Base-by-base conservation (phyloP, 2,329 filamentous ascomycete species). In the Ustulina deusta region DNA sequence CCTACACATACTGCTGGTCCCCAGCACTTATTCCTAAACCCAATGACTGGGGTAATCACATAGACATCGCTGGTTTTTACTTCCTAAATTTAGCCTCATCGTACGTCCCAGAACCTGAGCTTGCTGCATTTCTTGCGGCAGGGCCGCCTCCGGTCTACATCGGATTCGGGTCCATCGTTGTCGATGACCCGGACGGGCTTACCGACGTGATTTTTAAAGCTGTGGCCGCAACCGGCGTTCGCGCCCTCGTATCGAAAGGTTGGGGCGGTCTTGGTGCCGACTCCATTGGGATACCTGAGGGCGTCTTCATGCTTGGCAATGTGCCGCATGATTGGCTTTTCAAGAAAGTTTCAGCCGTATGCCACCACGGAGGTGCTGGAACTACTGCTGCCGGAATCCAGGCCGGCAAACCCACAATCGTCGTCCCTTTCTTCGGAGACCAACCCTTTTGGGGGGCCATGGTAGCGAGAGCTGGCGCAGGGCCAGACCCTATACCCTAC, bases 271-370 rank as follows among this genome's bases (percentile, higher is more conserved):
- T 97, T 7, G 93, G 93, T 34, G 91, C 88, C 0, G 91, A 93
- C 73, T 83, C 89, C 36, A 77, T 91, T 3, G 86, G 86, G 0
- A 80, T 93, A n/a, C 93, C 93, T 0, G 88, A 93, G 2, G 88
- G 89, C 3, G 89, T 97, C 1, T 93, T 92, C 76, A 93, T 97
- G 88, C 84, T 97, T 42, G 93, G 92, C 11, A 96, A 95, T 74
- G 89, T 90, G 51, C 93, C 93, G 1, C 94, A 97, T 70, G 94
- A 97, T 79, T 97, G 93, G 93, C 81, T 97, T 0, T 97, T 97
- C 79, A 85, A 93, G 70, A 89, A 86, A 42, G 93, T 97, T 0
- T 91, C 92, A 0, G 90, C 89, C 49, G 93, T 97, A 1, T 91
- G 96, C 5, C 94, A 97, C 75, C 93, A 97, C 70, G 94, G 93